Conservation (phyloP, 2,329 filamentous ascomycete species). For the Lasiodiplodia sp. region DNA sequence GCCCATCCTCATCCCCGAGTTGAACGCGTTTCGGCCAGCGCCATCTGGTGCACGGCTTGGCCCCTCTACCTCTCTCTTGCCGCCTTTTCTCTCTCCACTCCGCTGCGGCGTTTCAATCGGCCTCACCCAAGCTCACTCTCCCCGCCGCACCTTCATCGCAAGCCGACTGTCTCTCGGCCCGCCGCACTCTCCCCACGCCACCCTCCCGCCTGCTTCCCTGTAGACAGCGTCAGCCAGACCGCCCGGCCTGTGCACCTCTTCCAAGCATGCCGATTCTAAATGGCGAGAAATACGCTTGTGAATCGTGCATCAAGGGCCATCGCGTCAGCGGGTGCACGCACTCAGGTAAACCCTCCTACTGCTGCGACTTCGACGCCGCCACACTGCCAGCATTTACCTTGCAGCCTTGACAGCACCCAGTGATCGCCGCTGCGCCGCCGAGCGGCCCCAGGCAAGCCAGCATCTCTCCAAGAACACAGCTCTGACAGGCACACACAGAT, state of each 20-base stretch:
- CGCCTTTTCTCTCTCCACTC: constrained; percentile 34
- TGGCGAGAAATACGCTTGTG: constrained; percentile 97
- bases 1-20: constrained; percentile 42
- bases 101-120: constrained; percentile 46
- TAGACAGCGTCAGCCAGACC: constrained; percentile 30
- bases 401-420: constrained; percentile 5
- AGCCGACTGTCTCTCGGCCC: constrained; percentile 9
- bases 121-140: constrained; percentile 31
- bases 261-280: constrained; percentile 59
- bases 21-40: constrained; percentile 51
- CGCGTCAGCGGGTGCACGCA: constrained; percentile 99
- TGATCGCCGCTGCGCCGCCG: constrained; percentile 18
- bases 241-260: constrained; percentile 31
- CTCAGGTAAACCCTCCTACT: constrained; percentile 67
- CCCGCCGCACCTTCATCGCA: constrained; percentile 20
- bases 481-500: constrained; percentile 62
- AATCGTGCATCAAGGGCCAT: constrained; percentile 97
- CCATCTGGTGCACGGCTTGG: constrained; percentile 49
- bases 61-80: constrained; percentile 34
- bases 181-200: background rate
- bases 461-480: constrained; percentile 19
- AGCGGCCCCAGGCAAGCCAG: constrained; percentile 35
- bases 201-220: constrained; percentile 5
- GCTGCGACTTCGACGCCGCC: constrained; percentile 23
- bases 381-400: background rate